Evolutionary conservation across 495 filamentous ascomycete species (phyloP), one percentile per base, ranked within the genome.

Genomic region (Aspergillus conjunctus): DNA sequence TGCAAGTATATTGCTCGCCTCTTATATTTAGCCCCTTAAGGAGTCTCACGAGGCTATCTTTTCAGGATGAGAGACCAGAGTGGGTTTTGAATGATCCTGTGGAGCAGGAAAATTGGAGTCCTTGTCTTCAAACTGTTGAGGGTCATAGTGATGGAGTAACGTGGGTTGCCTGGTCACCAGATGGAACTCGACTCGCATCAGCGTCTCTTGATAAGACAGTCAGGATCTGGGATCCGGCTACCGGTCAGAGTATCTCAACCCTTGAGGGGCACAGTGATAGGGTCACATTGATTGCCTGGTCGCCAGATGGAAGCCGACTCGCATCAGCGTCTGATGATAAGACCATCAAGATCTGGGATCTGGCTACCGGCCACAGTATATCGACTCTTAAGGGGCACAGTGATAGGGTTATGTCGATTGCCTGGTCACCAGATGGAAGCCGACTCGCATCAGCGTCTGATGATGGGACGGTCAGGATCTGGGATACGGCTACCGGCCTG

Each of bases 1-100:
- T 75, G 26, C 72, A 75, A 54, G 64, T 58, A 54, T 75, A 75
- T 62, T 43, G 44, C 11, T 75, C 73, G 45, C 72, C 68, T 20
- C 60, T 75, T 17, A 14, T 75, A 44, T 75, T 73, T 54, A 73
- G 71, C 62, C 71, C 71, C 46, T 53, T 50, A 9, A 31, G 31
- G 14, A 68, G 67, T 37, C 31, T 60, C 22, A 68, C 55, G 15
- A 49, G 61, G 54, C 20, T 31, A 15, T 37, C 58, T 34, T 71
- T 64, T 41, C n/a, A 64, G 39, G 4, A 45, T 6, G 58, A 69
- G 54, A 55, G 55, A 26, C 64, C 61, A 45, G 32, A 54, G 9
- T 69, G 64, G 59, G 62, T 69, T 4, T 59, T 37, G 4, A 54
- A 7, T 3, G 65, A 59, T 51, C 60, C 63, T 37, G 10, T 32